Evolutionary conservation across 345 rosid species (phyloP).

Genomic region (Geranium rotundifolium): DNA sequence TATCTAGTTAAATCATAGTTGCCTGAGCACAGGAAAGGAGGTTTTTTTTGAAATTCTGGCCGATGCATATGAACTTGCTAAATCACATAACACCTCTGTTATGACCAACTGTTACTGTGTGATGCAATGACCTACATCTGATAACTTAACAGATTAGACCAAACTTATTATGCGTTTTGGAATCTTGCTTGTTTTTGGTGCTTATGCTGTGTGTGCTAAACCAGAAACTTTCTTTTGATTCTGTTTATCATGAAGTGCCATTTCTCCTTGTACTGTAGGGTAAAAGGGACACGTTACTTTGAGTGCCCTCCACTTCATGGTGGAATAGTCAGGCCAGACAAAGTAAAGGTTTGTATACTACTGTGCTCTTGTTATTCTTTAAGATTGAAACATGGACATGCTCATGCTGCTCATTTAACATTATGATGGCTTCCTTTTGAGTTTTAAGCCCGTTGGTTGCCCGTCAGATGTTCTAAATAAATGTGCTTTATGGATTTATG

Average conservation of each 20-base stretch:
- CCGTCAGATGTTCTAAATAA: background rate
- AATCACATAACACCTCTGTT: background rate
- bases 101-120: background rate
- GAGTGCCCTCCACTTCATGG: slow-evolving; percentile 72
- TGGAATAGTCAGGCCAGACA: slow-evolving; percentile 79
- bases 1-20: no score
- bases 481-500: background rate
- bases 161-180: background rate
- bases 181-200: background rate
- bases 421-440: background rate
- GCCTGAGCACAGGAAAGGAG: no score
- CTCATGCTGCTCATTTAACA: background rate
- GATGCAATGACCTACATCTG: background rate
- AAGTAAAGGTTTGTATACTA: slow-evolving; percentile 58
- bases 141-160: background rate
- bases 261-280: slow-evolving; percentile 34
- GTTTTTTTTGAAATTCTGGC: no score
- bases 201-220: background rate
- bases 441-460: background rate
- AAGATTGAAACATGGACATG: background rate
- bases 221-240: background rate
- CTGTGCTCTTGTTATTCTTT: slow-evolving; percentile 2
- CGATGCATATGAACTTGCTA: background rate
- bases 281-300: slow-evolving; percentile 65
- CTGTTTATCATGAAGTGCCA: background rate